Percentiles rank a stretch among this genome's conserved stretches.
phyloP scores from a whole-genome alignment of 2,329 filamentous ascomycete species.

The Cercospora nicotianae region DNA sequence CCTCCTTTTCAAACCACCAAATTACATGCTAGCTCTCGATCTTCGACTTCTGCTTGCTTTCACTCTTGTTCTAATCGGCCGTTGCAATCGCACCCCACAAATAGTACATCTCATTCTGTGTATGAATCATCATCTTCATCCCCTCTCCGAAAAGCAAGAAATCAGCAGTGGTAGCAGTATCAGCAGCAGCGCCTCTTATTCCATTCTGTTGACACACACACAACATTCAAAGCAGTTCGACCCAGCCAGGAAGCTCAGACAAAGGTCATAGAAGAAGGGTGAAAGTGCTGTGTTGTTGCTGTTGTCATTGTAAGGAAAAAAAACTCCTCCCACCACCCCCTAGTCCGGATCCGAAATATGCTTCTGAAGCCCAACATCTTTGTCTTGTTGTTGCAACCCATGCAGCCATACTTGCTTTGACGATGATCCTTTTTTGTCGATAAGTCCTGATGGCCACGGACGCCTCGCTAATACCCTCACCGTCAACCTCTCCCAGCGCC shows the following conservation, averaged over 20 bases:
- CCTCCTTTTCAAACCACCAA: background rate
- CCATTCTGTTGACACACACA: background rate
- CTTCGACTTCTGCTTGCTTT: background rate
- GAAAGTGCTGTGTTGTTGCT: background rate
- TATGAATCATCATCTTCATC: conserved; percentile 1
- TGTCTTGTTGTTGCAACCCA: conserved; percentile 4
- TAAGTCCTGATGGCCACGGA: conserved; percentile 20
- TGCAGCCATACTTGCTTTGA: conserved; percentile 20
- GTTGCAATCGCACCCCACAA: background rate
- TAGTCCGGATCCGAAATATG: background rate
- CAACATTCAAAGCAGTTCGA: background rate
- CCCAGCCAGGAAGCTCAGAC: background rate
- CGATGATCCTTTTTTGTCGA: conserved; percentile 21
- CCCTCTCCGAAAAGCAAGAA: background rate
- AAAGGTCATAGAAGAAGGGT: background rate
- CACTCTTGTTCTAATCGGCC: background rate
- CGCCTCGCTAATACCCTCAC: conserved; percentile 32
- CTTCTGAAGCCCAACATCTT: background rate
- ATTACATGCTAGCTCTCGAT: background rate
- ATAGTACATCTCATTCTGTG: background rate
- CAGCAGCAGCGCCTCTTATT: background rate
- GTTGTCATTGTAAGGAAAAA: background rate
- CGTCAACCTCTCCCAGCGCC: conserved; percentile 28
- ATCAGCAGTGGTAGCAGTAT: background rate
- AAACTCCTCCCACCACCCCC: background rate